phyloP scores from a whole-genome alignment of 2,329 filamentous ascomycete genomes.

The Elsinoe ampelina region DNA sequence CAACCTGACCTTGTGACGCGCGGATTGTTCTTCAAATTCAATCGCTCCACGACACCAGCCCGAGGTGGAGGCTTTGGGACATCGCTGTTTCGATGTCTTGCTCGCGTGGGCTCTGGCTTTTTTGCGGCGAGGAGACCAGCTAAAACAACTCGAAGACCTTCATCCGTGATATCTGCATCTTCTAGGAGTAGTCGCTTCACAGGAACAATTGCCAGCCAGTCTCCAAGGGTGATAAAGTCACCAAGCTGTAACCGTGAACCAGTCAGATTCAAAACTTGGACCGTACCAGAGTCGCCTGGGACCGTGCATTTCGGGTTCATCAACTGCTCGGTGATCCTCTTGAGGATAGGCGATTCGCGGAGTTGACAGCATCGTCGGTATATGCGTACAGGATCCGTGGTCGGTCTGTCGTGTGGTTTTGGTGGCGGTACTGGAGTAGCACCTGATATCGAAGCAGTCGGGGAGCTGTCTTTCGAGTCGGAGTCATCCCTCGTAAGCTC shows the following conservation, averaged over 20 bases:
- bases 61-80: conserved; percentile 28
- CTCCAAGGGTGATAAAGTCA: conserved; percentile 78
- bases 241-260: conserved; percentile 74
- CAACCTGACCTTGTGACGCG: conserved; percentile 81
- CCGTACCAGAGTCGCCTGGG: conserved; percentile 58
- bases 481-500: conserved; percentile 65
- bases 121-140: conserved; percentile 77
- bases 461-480: conserved; percentile 40
- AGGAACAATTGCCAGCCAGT: conserved; percentile 89
- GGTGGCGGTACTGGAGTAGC: conserved; percentile 26
- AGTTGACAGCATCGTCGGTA: conserved; percentile 92
- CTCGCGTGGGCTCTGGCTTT: conserved; percentile 43
- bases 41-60: conserved; percentile 71
- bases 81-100: conserved; percentile 22
- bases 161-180: conserved; percentile 77
- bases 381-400: conserved; percentile 83
- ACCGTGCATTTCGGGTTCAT: conserved; percentile 58
- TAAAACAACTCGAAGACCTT: conserved; percentile 76
- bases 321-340: conserved; percentile 84
- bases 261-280: conserved; percentile 73
- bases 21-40: conserved; percentile 80
- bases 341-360: conserved; percentile 82
- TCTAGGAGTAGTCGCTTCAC: conserved; percentile 79
- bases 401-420: conserved; percentile 59
- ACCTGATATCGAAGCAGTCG: conserved; percentile 20